A percentile compares a stretch with the other conserved stretches of the same genome.
Conservation (phyloP, 2,329 filamentous ascomycete species). For the Aotearoamyces nothofagi region DNA sequence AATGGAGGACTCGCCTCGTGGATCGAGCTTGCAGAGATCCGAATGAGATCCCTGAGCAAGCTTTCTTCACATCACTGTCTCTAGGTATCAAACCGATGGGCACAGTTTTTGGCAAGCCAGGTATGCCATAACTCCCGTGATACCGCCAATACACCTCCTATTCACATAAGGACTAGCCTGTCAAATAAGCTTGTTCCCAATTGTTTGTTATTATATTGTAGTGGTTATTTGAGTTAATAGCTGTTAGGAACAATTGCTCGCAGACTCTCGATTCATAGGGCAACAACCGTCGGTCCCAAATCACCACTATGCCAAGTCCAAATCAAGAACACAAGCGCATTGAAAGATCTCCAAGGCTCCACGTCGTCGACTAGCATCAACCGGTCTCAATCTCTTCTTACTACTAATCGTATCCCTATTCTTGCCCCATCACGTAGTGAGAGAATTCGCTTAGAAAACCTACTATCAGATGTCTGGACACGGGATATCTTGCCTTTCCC, state of each 20-base stretch:
- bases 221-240: too few species aligned
- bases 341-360: constrained; percentile 37
- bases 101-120: constrained; percentile 57
- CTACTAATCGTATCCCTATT: constrained; percentile 51
- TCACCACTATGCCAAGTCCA: constrained; percentile 61
- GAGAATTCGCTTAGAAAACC: constrained; percentile 58
- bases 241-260: constrained; percentile 48
- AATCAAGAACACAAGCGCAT: constrained; percentile 67
- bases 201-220: too few species aligned
- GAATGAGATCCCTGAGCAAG: constrained; percentile 27
- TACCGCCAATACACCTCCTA: too few species aligned
- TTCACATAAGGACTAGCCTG: too few species aligned
- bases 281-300: constrained; percentile 57
- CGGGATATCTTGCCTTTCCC: constrained; percentile 68
- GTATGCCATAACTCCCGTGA: too few species aligned
- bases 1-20: constrained; percentile 61
- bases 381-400: constrained; percentile 66
- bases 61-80: constrained; percentile 46
- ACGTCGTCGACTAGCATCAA: constrained; percentile 38
- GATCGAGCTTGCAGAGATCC: constrained; percentile 33
- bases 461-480: constrained; percentile 71
- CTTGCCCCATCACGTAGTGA: constrained; percentile 63
- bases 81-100: constrained; percentile 62
- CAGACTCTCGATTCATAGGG: constrained; percentile 63
- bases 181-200: too few species aligned